Conservation (phyloP, 306 rosid species). For the Urtica urens region DNA sequence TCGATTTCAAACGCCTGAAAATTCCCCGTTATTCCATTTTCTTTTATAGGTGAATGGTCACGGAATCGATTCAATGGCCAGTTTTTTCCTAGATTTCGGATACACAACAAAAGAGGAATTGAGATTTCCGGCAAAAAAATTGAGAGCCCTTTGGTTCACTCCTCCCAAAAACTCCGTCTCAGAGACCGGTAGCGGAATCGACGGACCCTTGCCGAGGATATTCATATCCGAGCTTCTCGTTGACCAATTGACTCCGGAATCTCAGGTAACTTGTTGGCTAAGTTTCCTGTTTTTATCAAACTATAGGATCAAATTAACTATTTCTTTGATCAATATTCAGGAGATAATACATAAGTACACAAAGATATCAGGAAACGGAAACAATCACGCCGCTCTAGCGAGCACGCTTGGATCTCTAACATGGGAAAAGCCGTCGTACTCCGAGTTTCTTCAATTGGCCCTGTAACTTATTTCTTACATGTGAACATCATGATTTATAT, state of each 20-base stretch:
- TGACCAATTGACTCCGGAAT: conserved; percentile 65
- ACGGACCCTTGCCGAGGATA: conserved; percentile 80
- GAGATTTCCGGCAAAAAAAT: conserved; percentile 70
- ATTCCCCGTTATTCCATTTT: conserved; percentile 3
- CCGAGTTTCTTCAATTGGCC: conserved; percentile 72
- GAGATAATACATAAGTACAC: conserved; percentile 66
- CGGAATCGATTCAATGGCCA: conserved; percentile 80
- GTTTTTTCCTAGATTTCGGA: conserved; percentile 70
- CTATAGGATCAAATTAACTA: neutral
- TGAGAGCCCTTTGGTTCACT: conserved; percentile 89
- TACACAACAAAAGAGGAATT: conserved; percentile 57
- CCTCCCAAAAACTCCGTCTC: conserved; percentile 44
- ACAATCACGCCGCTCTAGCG: conserved; percentile 70
- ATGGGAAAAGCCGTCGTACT: conserved; percentile 66
- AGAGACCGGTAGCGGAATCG: conserved; percentile 35
- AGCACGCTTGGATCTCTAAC: conserved; percentile 71
- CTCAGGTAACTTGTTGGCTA: conserved; percentile 46
- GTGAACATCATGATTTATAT: neutral
- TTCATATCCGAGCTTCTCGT: conserved; percentile 90
- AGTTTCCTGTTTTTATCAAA: neutral
- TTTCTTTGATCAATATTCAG: conserved; percentile 24
- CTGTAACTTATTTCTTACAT: conserved; percentile 31
- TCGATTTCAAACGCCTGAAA: too few species aligned
- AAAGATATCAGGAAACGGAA: conserved; percentile 38
- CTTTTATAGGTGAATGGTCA: conserved; percentile 60